phyloP scores from a whole-genome alignment of 331 rosid genomes.

The Erythrophleum ivorense region DNA sequence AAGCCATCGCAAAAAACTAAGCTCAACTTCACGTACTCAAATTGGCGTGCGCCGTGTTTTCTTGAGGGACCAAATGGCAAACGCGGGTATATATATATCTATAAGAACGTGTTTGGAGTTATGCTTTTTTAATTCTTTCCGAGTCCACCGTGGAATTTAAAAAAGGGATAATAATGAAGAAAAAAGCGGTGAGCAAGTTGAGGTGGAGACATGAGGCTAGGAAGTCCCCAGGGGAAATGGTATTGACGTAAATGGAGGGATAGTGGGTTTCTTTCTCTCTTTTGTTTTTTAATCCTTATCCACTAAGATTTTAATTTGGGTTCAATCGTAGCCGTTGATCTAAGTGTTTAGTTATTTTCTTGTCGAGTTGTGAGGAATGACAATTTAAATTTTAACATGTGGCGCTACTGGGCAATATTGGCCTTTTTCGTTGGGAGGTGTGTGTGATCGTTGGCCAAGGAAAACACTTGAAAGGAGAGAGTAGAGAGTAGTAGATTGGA shows the following conservation, averaged over 20 bases:
- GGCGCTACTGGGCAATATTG: slow-evolving; percentile 23
- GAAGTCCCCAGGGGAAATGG: not conserved
- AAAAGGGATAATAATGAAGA: slow-evolving; percentile 11
- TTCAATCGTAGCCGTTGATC: slow-evolving; percentile 38
- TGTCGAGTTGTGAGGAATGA: slow-evolving; percentile 2
- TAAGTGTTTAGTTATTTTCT: not conserved
- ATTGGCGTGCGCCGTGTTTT: not conserved
- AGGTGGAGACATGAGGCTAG: slow-evolving; percentile 9
- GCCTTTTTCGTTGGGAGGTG: not conserved
- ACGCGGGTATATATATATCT: not conserved
- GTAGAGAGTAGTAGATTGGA: not conserved
- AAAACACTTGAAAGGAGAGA: not conserved
- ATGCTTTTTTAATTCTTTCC: not conserved
- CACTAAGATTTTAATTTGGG: not conserved
- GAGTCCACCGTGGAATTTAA: slow-evolving; percentile 19
- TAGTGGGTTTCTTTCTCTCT: slow-evolving; percentile 10
- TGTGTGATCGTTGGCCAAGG: slow-evolving; percentile 9
- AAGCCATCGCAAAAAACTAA: slow-evolving; percentile 34
- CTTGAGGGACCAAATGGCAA: slow-evolving; percentile 7
- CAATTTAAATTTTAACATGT: slow-evolving; percentile 38
- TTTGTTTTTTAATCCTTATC: slow-evolving; percentile 48
- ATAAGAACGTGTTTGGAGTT: not conserved
- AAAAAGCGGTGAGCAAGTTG: slow-evolving; percentile 2
- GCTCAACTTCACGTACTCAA: slow-evolving; percentile 17
- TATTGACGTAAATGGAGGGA: slow-evolving; percentile 30